These are phyloP conservation scores for Dendrobium officinale DNA, from an alignment of 106 monocot species.

Conservation along the genomic window DNA sequence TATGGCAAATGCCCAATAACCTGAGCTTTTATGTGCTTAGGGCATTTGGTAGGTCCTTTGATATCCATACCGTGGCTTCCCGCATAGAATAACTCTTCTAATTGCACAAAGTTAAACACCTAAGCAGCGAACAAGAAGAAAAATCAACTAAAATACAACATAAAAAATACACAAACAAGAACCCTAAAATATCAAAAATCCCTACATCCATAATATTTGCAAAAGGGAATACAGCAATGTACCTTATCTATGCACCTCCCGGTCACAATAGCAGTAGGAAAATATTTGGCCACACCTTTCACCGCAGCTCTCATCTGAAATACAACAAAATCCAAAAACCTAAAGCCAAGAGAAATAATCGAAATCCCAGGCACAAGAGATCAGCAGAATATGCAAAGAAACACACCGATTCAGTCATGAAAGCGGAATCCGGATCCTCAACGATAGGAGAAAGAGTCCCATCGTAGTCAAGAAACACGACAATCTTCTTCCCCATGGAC, in stretches of 20 bases:
- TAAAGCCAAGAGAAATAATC: background rate
- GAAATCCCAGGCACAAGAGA: background rate
- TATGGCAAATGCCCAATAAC: background rate
- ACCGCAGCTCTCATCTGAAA: constrained; percentile 62
- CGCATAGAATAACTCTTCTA: constrained; percentile 72
- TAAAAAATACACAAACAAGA: background rate
- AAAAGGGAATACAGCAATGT: constrained; percentile 13
- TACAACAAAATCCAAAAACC: background rate
- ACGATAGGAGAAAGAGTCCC: constrained; percentile 89
- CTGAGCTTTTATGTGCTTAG: background rate
- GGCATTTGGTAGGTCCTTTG: constrained; percentile 39
- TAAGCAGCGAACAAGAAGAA: background rate
- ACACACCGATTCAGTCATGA: constrained; percentile 61
- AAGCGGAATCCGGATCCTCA: constrained; percentile 71
- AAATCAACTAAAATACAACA: background rate
- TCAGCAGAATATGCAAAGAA: background rate
- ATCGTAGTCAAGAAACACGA: constrained; percentile 78
- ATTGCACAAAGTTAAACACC: constrained; percentile 31
- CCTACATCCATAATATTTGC: background rate
- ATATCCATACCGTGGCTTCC: constrained; percentile 94
- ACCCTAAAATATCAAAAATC: too few species aligned
- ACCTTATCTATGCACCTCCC: constrained; percentile 68
- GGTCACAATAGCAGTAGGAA: constrained; percentile 69
- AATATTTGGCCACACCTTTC: constrained; percentile 36
- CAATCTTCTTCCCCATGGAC: constrained; percentile 57